Base-by-base conservation (phyloP, 345 rosid genomes). In the Raphanus sativus region DNA sequence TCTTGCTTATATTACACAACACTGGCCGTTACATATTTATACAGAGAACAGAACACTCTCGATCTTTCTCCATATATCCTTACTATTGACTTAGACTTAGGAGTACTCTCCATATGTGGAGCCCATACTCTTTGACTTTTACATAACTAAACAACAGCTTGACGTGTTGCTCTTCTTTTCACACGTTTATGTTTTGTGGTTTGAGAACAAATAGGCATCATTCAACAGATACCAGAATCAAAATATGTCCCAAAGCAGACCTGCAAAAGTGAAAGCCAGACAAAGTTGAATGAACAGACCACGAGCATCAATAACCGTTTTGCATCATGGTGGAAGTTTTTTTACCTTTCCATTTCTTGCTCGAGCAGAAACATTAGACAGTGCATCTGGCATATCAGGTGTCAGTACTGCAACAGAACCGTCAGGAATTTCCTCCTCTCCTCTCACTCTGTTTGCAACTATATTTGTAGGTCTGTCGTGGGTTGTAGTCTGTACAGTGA, bases 211-310 rank as follows among this genome's bases (percentile, higher is more conserved):
- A n/a, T n/a, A n/a, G n/a, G n/a, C n/a, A n/a, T n/a, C n/a, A n/a
- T n/a, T n/a, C n/a, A n/a, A n/a, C n/a, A 84, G 88, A 91, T 88
- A 69, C 83, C 83, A 59, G 87, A 87, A 83, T 95, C 98, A 86
- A 95, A 95, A 85, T 98, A 95, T 62, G 99, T 92, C 68, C 97
- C 99, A 77, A 95, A 95, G 88, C 97, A 95, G 81, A 95, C 91
- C 99, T 95, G 88, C 82, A 76, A 75, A n/a, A n/a, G 80, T 73
- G 64, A 56, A 79, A 76, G 7, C 61, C 45, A 50, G 40, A 38
- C 40, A 65, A 82, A 12, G 78, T 21, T 50, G 54, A 76, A 72
- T n/a, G 54, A 62, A 73, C 69, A 74, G 32, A 30, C 74, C 40
- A 66, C 58, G 28, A 67, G 70, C 55, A 59, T 59, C 69, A 74